phyloP scores from a whole-genome alignment of 495 filamentous ascomycete species.

The Penicillium silybi region DNA sequence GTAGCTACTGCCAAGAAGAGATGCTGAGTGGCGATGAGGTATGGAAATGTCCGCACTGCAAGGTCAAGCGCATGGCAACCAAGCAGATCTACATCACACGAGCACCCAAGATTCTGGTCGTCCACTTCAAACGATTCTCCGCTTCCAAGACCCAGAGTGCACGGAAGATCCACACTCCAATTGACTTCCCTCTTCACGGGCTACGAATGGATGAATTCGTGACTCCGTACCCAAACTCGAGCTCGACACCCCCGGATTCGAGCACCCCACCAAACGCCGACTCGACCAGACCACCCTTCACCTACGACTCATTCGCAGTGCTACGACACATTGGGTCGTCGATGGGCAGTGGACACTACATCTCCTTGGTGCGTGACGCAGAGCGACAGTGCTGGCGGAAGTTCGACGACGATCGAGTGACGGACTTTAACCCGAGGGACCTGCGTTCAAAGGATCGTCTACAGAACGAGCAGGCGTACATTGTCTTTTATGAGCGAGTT shows the following conservation, averaged over 20 bases:
- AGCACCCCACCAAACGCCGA: not conserved
- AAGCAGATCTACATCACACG: constrained; percentile 73
- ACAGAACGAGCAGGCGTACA: constrained; percentile 63
- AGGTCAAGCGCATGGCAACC: constrained; percentile 61
- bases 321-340: constrained; percentile 62
- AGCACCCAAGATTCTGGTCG: constrained; percentile 65
- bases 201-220: constrained; percentile 62
- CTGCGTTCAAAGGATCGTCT: constrained; percentile 43
- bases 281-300: constrained; percentile 43
- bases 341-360: constrained; percentile 66
- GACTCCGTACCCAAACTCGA: constrained; percentile 33
- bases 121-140: constrained; percentile 73
- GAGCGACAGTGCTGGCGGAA: constrained; percentile 58
- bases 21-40: constrained; percentile 61
- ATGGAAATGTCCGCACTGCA: constrained; percentile 71
- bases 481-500: constrained; percentile 61
- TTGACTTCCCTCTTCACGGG: constrained; percentile 63
- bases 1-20: constrained; percentile 66
- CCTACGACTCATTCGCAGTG: constrained; percentile 70
- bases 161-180: constrained; percentile 63
- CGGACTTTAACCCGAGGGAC: constrained; percentile 55
- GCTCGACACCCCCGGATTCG: constrained; percentile 8
- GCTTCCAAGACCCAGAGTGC: constrained; percentile 52
- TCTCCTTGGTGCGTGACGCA: constrained; percentile 59
- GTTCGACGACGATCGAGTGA: constrained; percentile 60